Evolutionary conservation across 2,329 filamentous ascomycete species (phyloP).

Genomic region (Botryotinia convoluta): DNA sequence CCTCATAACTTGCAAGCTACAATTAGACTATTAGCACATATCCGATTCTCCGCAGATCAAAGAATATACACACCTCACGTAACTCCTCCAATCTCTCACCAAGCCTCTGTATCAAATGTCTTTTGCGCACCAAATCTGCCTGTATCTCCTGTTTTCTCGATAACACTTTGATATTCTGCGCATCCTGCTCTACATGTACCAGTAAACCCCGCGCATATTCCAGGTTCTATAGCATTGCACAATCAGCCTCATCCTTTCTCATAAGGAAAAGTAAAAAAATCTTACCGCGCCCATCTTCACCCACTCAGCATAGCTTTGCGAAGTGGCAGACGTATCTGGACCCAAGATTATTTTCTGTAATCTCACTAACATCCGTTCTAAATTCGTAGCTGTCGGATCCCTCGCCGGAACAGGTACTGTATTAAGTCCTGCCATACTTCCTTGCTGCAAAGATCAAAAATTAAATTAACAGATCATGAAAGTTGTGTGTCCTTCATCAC

Average conservation of each 20-base stretch:
- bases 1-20: slow-evolving; percentile 30
- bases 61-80: slow-evolving; percentile 49
- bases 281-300: slow-evolving; percentile 53
- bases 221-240: slow-evolving; percentile 55
- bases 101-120: slow-evolving; percentile 64
- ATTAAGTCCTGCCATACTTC: slow-evolving; percentile 35
- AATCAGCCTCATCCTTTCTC: not conserved
- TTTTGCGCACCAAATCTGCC: slow-evolving; percentile 60
- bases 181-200: slow-evolving; percentile 68
- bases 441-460: not conserved
- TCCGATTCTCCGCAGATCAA: not conserved
- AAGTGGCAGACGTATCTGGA: slow-evolving; percentile 57
- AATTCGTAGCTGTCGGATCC: slow-evolving; percentile 42
- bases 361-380: slow-evolving; percentile 63
- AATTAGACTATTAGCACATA: not conserved
- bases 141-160: slow-evolving; percentile 60
- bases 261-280: not conserved
- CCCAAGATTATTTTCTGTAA: slow-evolving; percentile 65
- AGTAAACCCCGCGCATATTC: slow-evolving; percentile 68
- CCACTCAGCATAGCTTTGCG: slow-evolving; percentile 61
- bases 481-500: not conserved
- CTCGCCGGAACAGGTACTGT: slow-evolving; percentile 22
- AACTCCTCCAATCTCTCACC: slow-evolving; percentile 66
- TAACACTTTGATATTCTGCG: slow-evolving; percentile 56
- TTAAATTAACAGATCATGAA: not conserved